Evolutionary conservation across 2,329 filamentous ascomycete species (phyloP), one percentile per base, ranked within the genome.

Genomic region (Epichloe baconii): DNA sequence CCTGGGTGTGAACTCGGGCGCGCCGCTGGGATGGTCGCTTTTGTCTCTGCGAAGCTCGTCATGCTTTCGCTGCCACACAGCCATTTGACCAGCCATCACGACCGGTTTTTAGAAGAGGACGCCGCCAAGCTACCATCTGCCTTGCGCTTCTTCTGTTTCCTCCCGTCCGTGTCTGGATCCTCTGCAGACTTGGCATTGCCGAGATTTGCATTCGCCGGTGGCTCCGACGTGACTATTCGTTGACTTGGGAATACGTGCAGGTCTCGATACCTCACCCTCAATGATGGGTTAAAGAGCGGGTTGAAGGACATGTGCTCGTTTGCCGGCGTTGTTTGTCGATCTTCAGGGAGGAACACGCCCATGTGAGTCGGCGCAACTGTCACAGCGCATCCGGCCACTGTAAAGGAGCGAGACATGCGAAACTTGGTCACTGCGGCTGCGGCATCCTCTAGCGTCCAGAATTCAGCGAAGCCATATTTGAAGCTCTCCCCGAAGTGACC

Each of bases 381-480:
- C 15, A 88, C 84, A 0, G 82, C 78, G 56, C 81, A 83, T 3
- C 83, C 87, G 0, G 82, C 83, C 54, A 93, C 87, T 2, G 83
- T 88, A 60, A 91, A 91, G 47, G 82, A 84, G 11, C 86, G 79
- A 31, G 83, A 80, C 36, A 82, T 83, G 40, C 80, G 79, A 58
- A 85, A 84, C 57, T 88, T 87, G 21, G 77, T 74, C 61, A 90
- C 69, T 4, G 88, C 88, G 21, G 82, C 83, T 63, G 82, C 77
- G 2, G 88, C 86, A 64, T 93, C 86, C 63, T 85, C 80, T 17
- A 88, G 71, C 0, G 80, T 85, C 59, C 80, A 83, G 62, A 90
- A 94, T 64, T 94, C 88, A 1, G 83, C 88, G 66, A 94, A 94
- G 0, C 87, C 88, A 59, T 88, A 94, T 57, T 83, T 79, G 75